Percentiles rank a stretch among this genome's conserved stretches.
Conservation (phyloP, 192 early-diverging fungal genomes). For the Piromyces sp. region DNA sequence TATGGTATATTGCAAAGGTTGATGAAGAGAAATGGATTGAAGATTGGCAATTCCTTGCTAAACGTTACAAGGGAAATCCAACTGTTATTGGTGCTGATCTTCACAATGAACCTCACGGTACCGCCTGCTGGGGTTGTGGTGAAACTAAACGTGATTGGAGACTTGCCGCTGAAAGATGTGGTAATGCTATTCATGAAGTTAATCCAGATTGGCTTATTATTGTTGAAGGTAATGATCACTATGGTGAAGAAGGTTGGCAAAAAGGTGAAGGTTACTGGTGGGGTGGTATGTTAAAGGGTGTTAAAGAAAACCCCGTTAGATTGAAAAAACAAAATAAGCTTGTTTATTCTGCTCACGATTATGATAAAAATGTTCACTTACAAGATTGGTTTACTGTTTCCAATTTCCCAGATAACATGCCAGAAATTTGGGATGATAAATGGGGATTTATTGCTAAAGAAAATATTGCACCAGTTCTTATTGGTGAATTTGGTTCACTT, state of each 20-base stretch:
- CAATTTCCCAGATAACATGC: slow-evolving; percentile 12
- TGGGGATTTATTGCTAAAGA: slow-evolving; percentile 10
- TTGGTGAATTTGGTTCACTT: slow-evolving; percentile 14
- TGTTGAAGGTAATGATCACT: slow-evolving; percentile 9
- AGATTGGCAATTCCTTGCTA: slow-evolving; percentile 11
- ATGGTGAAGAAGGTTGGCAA: background rate
- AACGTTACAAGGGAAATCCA: slow-evolving; percentile 7
- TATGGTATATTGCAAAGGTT: slow-evolving; percentile 10
- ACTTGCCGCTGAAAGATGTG: slow-evolving; percentile 7
- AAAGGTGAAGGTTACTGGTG: slow-evolving; percentile 8
- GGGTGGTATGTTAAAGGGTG: slow-evolving; percentile 8
- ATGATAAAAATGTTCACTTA: background rate
- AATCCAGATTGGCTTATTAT: slow-evolving; percentile 11
- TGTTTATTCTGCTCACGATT: slow-evolving; percentile 6
- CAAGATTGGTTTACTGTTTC: slow-evolving; percentile 13
- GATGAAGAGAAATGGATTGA: slow-evolving; percentile 10
- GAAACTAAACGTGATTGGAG: background rate
- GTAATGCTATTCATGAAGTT: slow-evolving; percentile 8
- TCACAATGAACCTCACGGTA: slow-evolving; percentile 9
- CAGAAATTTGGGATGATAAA: slow-evolving; percentile 9
- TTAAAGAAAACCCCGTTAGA: slow-evolving; percentile 2
- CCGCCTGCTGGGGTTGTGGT: slow-evolving; percentile 13
- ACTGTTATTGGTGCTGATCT: slow-evolving; percentile 9
- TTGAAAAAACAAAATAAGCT: slow-evolving; percentile 7
- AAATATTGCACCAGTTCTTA: slow-evolving; percentile 8